A percentile compares a stretch with the other conserved stretches of the same genome.
phyloP scores from a whole-genome alignment of 2,329 filamentous ascomycete genomes.

The Coleophoma eucalyptorum region DNA sequence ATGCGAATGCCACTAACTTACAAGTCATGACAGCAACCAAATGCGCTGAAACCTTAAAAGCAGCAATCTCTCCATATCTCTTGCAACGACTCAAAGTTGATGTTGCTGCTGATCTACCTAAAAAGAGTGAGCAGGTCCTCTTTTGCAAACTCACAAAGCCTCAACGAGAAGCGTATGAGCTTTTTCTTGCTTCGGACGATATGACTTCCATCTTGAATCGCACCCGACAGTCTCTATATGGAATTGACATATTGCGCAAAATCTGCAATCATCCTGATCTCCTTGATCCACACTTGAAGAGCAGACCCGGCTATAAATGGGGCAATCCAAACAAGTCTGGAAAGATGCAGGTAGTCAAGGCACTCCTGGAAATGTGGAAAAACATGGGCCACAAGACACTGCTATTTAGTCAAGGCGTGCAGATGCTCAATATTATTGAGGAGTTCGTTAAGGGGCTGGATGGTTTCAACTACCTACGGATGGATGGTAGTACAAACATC shows the following conservation, averaged over 20 bases:
- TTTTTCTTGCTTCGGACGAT: conserved; percentile 77
- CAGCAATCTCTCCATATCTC: conserved; percentile 89
- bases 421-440: conserved; percentile 94
- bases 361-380: conserved; percentile 84
- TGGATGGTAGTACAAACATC: conserved; percentile 91
- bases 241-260: conserved; percentile 88
- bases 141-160: conserved; percentile 87
- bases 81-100: conserved; percentile 91
- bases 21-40: conserved; percentile 93
- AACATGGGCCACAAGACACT: conserved; percentile 82
- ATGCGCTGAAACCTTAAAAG: conserved; percentile 90
- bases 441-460: conserved; percentile 67
- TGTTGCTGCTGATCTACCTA: conserved; percentile 87
- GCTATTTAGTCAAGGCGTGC: conserved; percentile 87
- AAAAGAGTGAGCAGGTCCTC: conserved; percentile 93
- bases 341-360: conserved; percentile 94
- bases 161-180: conserved; percentile 77
- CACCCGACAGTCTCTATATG: conserved; percentile 76
- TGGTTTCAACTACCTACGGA: conserved; percentile 74
- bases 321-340: conserved; percentile 77
- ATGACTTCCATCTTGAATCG: conserved; percentile 78
- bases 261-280: conserved; percentile 98
- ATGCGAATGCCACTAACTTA: conserved; percentile 90
- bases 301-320: conserved; percentile 67
- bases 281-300: conserved; percentile 54